phyloP scores from a whole-genome alignment of 2,329 filamentous ascomycete genomes.

The Fusarium sp. region DNA sequence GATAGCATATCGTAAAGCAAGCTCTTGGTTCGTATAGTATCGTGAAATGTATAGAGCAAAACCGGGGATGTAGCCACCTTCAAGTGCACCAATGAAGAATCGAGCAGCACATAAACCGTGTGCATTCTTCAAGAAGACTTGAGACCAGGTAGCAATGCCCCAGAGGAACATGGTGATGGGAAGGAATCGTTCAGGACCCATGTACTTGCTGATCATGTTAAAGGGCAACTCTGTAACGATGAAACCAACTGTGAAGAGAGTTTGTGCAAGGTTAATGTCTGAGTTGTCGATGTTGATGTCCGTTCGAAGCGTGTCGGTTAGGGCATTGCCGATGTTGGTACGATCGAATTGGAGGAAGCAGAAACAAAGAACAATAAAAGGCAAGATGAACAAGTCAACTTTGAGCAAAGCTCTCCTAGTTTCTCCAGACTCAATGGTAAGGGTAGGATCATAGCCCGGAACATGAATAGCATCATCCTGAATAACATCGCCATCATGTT shows the following conservation, averaged over 20 bases:
- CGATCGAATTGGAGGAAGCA: slow-evolving; percentile 47
- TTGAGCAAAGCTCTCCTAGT: slow-evolving; percentile 30
- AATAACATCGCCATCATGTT: slow-evolving; percentile 18
- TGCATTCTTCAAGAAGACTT: slow-evolving; percentile 40
- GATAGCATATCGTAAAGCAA: slow-evolving; percentile 40
- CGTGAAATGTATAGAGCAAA: slow-evolving; percentile 44
- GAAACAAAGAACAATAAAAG: slow-evolving; percentile 44
- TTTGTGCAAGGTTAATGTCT: slow-evolving; percentile 61
- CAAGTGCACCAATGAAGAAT: slow-evolving; percentile 43
- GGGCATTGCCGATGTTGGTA: slow-evolving; percentile 57
- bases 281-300: slow-evolving; percentile 59
- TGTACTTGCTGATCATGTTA: slow-evolving; percentile 41
- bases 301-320: slow-evolving; percentile 58
- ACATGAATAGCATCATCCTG: slow-evolving; percentile 27
- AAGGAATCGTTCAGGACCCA: slow-evolving; percentile 42
- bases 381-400: slow-evolving; percentile 42
- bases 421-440: slow-evolving; percentile 20
- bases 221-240: slow-evolving; percentile 52
- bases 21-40: slow-evolving; percentile 44
- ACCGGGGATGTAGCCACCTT: slow-evolving; percentile 46
- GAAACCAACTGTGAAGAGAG: slow-evolving; percentile 59
- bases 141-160: slow-evolving; percentile 42
- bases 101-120: slow-evolving; percentile 37
- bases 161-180: slow-evolving; percentile 44
- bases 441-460: slow-evolving; percentile 37